These are phyloP conservation scores for Beauveria sp. DNA, from an alignment of 2,329 filamentous ascomycete species.

Conservation along the genomic window DNA sequence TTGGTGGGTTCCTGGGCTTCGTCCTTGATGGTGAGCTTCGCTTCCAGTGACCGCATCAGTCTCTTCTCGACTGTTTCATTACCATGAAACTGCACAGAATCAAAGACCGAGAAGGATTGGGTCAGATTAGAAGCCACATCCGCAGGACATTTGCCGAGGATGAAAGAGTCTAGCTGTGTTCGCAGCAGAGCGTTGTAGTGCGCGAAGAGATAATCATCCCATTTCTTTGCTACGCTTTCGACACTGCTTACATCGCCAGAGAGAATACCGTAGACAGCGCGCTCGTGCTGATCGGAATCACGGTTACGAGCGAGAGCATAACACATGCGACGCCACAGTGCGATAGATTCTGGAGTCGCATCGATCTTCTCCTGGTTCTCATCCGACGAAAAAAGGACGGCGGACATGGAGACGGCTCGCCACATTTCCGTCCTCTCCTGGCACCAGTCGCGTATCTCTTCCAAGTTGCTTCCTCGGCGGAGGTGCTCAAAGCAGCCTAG, in stretches of 20 bases:
- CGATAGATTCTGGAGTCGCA: slow-evolving; percentile 35
- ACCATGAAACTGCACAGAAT: slow-evolving; percentile 56
- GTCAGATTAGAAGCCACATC: slow-evolving; percentile 45
- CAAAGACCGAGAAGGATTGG: slow-evolving; percentile 55
- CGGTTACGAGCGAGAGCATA: slow-evolving; percentile 62
- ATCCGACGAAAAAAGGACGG: slow-evolving; percentile 51
- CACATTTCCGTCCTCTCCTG: slow-evolving; percentile 78
- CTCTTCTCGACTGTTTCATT: slow-evolving; percentile 43
- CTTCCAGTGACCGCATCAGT: slow-evolving; percentile 54
- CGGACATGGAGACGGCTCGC: slow-evolving; percentile 77
- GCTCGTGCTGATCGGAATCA: slow-evolving; percentile 68
- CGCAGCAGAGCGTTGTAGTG: slow-evolving; percentile 82
- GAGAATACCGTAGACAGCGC: slow-evolving; percentile 85
- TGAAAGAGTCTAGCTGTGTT: slow-evolving; percentile 68
- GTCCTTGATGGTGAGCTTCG: slow-evolving; percentile 43
- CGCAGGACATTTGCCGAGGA: slow-evolving; percentile 47
- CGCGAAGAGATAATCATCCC: slow-evolving; percentile 82
- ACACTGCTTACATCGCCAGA: slow-evolving; percentile 76
- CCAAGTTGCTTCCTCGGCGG: slow-evolving; percentile 68
- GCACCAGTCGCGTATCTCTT: slow-evolving; percentile 78
- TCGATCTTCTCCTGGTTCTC: slow-evolving; percentile 33
- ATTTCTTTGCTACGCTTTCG: slow-evolving; percentile 65
- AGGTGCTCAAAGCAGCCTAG: slow-evolving; percentile 90
- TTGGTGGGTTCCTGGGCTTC: slow-evolving; percentile 63
- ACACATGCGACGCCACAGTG: slow-evolving; percentile 74